Evolutionary conservation across 164 flowering plant genomes (phyloP).

Genomic region (Liriodendron chinense): DNA sequence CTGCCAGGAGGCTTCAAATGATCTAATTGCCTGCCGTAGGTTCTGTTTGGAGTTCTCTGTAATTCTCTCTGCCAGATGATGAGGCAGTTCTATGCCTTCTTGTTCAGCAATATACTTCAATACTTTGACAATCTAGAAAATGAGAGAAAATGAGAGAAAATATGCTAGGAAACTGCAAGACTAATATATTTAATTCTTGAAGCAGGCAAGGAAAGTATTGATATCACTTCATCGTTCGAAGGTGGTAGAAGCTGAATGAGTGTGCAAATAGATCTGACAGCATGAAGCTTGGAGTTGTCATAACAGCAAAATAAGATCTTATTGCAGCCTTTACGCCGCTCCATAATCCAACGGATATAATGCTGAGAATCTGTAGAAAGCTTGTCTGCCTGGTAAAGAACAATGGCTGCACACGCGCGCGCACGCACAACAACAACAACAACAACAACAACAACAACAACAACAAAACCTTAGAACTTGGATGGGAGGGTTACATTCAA

Average conservation of each 20-base stretch:
- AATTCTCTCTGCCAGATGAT: conserved; percentile 41
- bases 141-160: no score
- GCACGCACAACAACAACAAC: no score
- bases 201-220: neutral
- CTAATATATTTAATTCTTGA: no score
- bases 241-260: conserved; percentile 52
- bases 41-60: conserved; percentile 53
- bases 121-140: conserved; percentile 39
- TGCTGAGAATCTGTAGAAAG: conserved; percentile 52
- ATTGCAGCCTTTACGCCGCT: conserved; percentile 42
- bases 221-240: conserved; percentile 51
- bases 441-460: no score
- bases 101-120: conserved; percentile 49
- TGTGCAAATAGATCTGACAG: conserved; percentile 44
- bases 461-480: neutral
- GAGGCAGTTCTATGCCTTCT: conserved; percentile 50
- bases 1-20: conserved; percentile 67
- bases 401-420: conserved; percentile 61
- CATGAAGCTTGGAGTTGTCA: conserved; percentile 55
- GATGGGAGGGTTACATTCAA: neutral
- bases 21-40: conserved; percentile 74
- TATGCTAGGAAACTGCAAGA: no score
- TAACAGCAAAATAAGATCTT: conserved; percentile 66
- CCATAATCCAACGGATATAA: conserved; percentile 62
- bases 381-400: conserved; percentile 59